Conservation (phyloP, 176 grass and related monocot genomes). For the Panicum miliaceum region DNA sequence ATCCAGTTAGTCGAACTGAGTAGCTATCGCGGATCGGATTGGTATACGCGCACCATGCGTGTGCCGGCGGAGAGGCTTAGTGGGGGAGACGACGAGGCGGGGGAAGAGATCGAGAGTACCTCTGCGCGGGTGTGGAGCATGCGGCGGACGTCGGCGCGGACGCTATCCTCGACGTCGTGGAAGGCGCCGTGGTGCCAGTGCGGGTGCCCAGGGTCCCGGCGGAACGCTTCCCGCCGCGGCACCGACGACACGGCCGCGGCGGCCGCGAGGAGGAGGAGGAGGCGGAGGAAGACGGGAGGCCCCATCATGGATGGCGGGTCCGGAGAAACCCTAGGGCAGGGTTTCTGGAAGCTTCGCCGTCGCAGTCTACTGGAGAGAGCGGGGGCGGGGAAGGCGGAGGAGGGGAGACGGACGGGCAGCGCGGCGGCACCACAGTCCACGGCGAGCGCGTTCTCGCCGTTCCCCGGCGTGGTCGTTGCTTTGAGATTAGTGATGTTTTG, state of each 20-base stretch:
- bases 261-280: conserved; percentile 40
- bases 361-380: conserved; percentile 14
- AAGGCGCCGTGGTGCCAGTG: conserved; percentile 93
- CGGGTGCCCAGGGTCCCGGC: conserved; percentile 80
- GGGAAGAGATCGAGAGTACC: conserved; percentile 46
- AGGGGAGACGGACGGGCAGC: background rate
- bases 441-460: conserved; percentile 25
- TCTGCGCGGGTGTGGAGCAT: conserved; percentile 95
- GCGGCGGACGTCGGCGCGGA: conserved; percentile 87
- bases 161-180: conserved; percentile 76
- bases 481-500: conserved; percentile 43
- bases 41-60: background rate
- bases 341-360: conserved; percentile 32
- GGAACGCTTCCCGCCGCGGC: conserved; percentile 67
- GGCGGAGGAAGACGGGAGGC: conserved; percentile 26
- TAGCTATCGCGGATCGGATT: conserved; percentile 27
- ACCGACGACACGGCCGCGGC: conserved; percentile 23
- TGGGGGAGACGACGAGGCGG: background rate
- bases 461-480: conserved; percentile 21
- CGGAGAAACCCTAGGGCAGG: conserved; percentile 38
- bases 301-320: conserved; percentile 17
- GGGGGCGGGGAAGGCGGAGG: background rate
- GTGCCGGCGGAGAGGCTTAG: conserved; percentile 34
- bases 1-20: background rate
- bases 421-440: conserved; percentile 42